These are phyloP conservation scores for Hura crepitans DNA, from an alignment of 441 rosid genomes.

Conservation along the genomic window DNA sequence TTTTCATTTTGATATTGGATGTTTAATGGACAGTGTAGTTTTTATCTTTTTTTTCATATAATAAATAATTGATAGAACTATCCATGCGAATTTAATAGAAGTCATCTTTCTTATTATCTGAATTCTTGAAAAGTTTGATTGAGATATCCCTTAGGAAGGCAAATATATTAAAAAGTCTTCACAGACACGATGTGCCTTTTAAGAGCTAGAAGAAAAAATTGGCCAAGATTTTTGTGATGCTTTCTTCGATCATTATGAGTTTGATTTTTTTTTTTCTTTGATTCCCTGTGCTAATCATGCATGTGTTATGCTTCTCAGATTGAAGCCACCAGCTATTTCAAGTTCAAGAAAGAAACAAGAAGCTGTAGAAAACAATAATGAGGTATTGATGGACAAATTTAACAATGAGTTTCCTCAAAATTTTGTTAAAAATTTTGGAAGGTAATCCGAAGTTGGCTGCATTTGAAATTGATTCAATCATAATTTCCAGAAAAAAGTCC, in stretches of 20 bases:
- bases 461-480: constrained; percentile 2
- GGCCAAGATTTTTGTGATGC: constrained; percentile 6
- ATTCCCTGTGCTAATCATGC: constrained; percentile 13
- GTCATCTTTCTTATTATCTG: no score
- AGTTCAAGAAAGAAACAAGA: constrained; percentile 64
- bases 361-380: constrained; percentile 36
- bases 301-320: constrained; percentile 42
- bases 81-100: background rate
- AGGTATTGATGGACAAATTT: constrained; percentile 42
- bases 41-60: background rate
- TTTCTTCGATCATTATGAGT: constrained; percentile 16
- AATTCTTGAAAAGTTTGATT: background rate
- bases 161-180: background rate
- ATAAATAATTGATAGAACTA: background rate
- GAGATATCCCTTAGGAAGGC: background rate
- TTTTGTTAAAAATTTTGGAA: background rate
- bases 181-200: background rate
- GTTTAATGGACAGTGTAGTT: background rate
- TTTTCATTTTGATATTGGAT: background rate
- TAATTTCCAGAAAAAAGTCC: background rate
- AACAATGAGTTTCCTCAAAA: background rate
- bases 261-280: constrained; percentile 1
- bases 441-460: background rate
- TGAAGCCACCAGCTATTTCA: constrained; percentile 53
- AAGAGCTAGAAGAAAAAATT: background rate